Evolutionary conservation across 257 asterid species (phyloP).

Genomic region (Solanum paucissectum): DNA sequence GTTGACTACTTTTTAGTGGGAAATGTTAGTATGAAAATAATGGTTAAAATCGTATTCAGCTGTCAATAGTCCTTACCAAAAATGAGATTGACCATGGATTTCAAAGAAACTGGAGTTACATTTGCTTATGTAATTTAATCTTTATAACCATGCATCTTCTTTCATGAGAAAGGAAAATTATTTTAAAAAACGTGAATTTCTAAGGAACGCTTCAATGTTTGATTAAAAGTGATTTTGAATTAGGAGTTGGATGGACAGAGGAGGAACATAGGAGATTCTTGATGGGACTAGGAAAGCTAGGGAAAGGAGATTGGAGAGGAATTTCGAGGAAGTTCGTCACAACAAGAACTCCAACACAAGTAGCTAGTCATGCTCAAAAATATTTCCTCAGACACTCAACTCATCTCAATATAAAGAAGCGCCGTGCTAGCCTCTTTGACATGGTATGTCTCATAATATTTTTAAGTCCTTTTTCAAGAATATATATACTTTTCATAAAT

Average conservation of each 20-base stretch:
- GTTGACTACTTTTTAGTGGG: not conserved
- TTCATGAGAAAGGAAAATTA: not conserved
- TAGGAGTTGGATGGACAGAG: not conserved
- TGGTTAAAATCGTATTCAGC: not conserved
- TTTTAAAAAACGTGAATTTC: not conserved
- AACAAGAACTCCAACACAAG: not conserved
- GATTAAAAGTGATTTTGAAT: no score
- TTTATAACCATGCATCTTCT: not conserved
- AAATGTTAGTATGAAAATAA: not conserved
- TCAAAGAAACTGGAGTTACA: not conserved
- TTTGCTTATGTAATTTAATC: not conserved
- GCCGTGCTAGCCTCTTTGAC: slow-evolving; percentile 74
- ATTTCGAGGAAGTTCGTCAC: not conserved
- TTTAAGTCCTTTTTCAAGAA: no score
- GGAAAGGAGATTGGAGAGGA: not conserved
- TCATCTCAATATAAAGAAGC: slow-evolving; percentile 35
- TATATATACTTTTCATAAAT: no score
- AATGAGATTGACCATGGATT: not conserved
- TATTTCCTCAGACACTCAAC: slow-evolving; percentile 46
- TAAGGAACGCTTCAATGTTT: no score
- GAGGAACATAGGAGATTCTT: not conserved
- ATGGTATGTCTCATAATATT: slow-evolving; percentile 24
- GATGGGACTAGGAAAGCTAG: not conserved
- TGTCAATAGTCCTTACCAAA: not conserved
- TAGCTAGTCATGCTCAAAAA: not conserved